Evolutionary conservation across 2,329 filamentous ascomycete genomes (phyloP).

Genomic region (Sclerotinia borealis): DNA sequence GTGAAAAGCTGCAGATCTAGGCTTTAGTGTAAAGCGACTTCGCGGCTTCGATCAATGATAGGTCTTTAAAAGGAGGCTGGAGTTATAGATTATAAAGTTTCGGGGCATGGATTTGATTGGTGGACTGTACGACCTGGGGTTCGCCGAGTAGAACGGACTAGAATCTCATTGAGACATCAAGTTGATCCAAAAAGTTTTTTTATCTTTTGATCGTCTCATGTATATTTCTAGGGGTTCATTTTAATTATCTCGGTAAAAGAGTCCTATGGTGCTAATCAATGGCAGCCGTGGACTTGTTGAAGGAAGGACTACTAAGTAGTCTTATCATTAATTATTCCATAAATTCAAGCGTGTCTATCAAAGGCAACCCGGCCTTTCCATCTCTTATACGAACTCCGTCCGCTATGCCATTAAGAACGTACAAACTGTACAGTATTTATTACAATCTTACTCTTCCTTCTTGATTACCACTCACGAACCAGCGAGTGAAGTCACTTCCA

Average conservation of each 20-base stretch:
- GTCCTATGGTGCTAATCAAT: not conserved
- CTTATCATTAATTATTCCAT: conserved; percentile 3
- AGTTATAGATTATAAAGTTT: not conserved
- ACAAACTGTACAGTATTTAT: conserved; percentile 6
- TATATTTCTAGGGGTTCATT: not conserved
- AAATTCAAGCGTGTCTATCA: conserved; percentile 14
- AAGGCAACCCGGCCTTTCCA: conserved; percentile 1
- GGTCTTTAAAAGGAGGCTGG: conserved; percentile 8
- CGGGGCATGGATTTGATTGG: not conserved
- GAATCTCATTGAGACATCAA: not conserved
- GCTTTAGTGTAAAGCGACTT: not conserved
- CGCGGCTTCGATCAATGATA: not conserved
- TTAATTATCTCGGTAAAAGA: not conserved
- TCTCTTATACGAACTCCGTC: conserved; percentile 23
- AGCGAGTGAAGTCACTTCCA: conserved; percentile 45
- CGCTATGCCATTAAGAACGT: conserved; percentile 26
- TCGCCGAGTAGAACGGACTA: conserved; percentile 9
- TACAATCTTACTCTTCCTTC: conserved; percentile 32
- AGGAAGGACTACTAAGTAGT: not conserved
- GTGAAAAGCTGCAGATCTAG: conserved; percentile 7
- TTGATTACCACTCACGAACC: conserved; percentile 49
- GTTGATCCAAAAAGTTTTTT: not conserved
- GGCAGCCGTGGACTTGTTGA: not conserved
- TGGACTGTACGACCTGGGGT: not conserved
- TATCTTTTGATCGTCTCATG: not conserved